Evolutionary conservation across 2,329 filamentous ascomycete species (phyloP).

Genomic region (Stromatinia cepivora): DNA sequence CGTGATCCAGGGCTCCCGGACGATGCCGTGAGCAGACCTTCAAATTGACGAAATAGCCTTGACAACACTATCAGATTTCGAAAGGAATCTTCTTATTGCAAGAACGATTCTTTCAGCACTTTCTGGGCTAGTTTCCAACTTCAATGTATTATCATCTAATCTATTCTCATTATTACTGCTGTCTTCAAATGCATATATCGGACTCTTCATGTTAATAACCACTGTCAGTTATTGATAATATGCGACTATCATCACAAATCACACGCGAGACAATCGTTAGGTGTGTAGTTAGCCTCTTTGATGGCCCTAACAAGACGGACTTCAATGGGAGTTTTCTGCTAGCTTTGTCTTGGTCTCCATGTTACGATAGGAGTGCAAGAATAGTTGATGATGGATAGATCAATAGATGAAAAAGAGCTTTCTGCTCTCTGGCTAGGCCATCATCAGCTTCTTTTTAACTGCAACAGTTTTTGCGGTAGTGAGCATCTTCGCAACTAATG

Average conservation of each 20-base stretch:
- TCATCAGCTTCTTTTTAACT: neutral
- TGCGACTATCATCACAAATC: no score
- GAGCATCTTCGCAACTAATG: neutral
- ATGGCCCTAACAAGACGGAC: no score
- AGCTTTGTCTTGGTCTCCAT: fast-evolving
- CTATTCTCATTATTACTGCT: no score
- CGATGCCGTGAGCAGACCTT: no score
- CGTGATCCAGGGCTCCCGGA: no score
- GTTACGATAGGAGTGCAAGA: no score
- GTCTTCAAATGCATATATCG: no score
- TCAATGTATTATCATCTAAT: neutral
- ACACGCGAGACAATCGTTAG: no score
- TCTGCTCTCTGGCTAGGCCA: neutral
- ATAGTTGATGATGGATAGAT: neutral
- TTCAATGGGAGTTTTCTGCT: neutral
- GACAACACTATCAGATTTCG: no score
- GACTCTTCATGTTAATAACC: neutral
- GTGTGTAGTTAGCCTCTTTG: no score
- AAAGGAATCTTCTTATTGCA: no score
- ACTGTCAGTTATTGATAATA: neutral
- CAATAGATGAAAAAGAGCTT: neutral
- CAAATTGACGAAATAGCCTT: no score
- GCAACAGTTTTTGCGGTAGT: neutral
- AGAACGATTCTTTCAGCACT: neutral
- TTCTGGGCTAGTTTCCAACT: neutral